Percentiles rank a stretch among this genome's conserved stretches.
These are phyloP conservation scores for Ogataea paradorogensis DNA, from an alignment of 805 yeast species.

Conservation along the genomic window DNA sequence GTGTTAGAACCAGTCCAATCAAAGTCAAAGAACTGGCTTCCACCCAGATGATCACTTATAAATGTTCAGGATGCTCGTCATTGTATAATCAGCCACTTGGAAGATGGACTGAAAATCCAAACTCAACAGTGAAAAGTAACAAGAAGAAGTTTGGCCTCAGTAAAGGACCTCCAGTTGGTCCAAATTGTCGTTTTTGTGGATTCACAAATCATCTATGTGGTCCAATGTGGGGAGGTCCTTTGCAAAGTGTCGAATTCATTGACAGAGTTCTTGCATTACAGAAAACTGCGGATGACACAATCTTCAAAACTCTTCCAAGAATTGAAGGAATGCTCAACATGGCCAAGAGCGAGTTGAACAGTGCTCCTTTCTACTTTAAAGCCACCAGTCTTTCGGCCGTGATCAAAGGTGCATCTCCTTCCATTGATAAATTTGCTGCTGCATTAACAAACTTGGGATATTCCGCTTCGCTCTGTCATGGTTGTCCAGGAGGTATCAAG, in stretches of 20 bases:
- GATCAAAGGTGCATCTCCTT: conserved; percentile 79
- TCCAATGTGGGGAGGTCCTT: conserved; percentile 90
- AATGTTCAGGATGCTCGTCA: conserved; percentile 86
- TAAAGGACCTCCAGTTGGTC: conserved; percentile 59
- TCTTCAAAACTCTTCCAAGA: conserved; percentile 77
- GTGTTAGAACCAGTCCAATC: conserved; percentile 73
- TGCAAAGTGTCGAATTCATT: conserved; percentile 71
- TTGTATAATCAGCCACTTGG: conserved; percentile 74
- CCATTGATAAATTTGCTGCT: conserved; percentile 65
- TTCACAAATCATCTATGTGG: conserved; percentile 78
- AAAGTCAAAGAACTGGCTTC: conserved; percentile 78
- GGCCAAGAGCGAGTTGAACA: conserved; percentile 65
- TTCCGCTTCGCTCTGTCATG: conserved; percentile 83
- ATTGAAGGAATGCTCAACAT: conserved; percentile 90
- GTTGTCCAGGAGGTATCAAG: conserved; percentile 79
- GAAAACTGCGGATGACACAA: conserved; percentile 44
- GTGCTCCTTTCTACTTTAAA: conserved; percentile 76
- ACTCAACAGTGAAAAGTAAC: conserved; percentile 26
- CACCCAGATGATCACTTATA: conserved; percentile 71
- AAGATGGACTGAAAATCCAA: conserved; percentile 39
- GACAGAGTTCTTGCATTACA: conserved; percentile 57
- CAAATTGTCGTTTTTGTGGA: conserved; percentile 68
- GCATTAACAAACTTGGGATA: conserved; percentile 86
- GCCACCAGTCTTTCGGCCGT: conserved; percentile 74
- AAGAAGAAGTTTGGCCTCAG: conserved; percentile 54